Evolutionary conservation across 371 early-diverging fungal species (phyloP).

Genomic region (Mucor velutinosus): DNA sequence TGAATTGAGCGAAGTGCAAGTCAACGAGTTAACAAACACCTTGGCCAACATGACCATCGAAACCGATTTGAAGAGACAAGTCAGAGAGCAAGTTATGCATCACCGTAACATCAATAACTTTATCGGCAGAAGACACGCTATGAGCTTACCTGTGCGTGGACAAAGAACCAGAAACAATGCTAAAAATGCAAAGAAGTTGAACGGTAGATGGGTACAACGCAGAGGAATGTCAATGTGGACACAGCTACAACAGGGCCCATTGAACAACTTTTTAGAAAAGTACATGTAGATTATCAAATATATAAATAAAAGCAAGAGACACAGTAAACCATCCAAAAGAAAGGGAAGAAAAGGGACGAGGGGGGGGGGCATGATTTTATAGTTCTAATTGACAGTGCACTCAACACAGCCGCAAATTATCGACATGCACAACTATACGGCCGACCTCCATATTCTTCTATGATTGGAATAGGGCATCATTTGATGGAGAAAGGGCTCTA

Average conservation of each 20-base stretch:
- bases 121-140: constrained; percentile 84
- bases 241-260: constrained; percentile 34
- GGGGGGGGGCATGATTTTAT: neutral
- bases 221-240: constrained; percentile 47
- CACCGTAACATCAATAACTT: constrained; percentile 83
- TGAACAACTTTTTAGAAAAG: constrained; percentile 35
- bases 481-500: neutral
- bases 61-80: constrained; percentile 83
- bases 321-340: neutral
- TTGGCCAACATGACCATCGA: constrained; percentile 91
- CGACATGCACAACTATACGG: too few species aligned
- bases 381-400: too few species aligned
- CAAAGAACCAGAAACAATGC: constrained; percentile 89
- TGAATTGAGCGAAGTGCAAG: constrained; percentile 86
- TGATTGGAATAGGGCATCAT: neutral
- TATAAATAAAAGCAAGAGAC: constrained; percentile 1
- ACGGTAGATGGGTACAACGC: constrained; percentile 65
- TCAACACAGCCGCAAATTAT: too few species aligned
- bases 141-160: constrained; percentile 90
- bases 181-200: constrained; percentile 85
- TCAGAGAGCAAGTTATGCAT: constrained; percentile 78
- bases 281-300: constrained; percentile 24
- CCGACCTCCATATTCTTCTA: neutral
- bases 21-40: constrained; percentile 82
- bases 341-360: neutral